Percentiles rank a stretch among this genome's conserved stretches.
These are phyloP conservation scores for Prunus persica DNA, from an alignment of 306 rosid species.

Conservation along the genomic window DNA sequence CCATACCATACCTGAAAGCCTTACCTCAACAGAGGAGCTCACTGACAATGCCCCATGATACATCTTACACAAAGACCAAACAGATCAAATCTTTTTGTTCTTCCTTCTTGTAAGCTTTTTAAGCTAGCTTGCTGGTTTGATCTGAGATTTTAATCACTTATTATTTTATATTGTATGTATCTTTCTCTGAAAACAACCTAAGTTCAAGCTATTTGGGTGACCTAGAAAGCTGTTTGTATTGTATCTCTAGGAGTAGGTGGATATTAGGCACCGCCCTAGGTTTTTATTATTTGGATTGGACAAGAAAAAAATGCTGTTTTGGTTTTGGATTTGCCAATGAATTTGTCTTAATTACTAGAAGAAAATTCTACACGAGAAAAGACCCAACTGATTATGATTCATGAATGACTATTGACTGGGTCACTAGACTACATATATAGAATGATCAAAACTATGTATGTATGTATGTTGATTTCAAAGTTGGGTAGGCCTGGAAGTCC, in stretches of 20 bases:
- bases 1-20: background rate
- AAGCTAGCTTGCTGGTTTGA: too few relatives aligned
- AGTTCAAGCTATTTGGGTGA: background rate
- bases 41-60: background rate
- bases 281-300: background rate
- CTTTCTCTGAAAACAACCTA: background rate
- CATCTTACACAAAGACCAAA: background rate
- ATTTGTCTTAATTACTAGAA: background rate
- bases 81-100: background rate
- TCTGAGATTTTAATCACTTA: too few relatives aligned
- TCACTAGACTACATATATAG: background rate
- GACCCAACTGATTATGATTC: background rate
- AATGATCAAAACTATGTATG: background rate
- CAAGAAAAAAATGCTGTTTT: background rate
- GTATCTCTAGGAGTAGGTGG: background rate
- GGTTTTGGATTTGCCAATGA: background rate
- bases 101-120: background rate
- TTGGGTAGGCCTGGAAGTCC: constrained; percentile 3
- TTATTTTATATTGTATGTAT: background rate
- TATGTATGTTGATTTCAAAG: background rate
- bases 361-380: background rate
- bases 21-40: background rate
- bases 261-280: background rate
- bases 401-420: background rate
- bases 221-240: background rate